Conservation (phyloP, 2,329 filamentous ascomycete genomes). For the Alternaria consortialis region DNA sequence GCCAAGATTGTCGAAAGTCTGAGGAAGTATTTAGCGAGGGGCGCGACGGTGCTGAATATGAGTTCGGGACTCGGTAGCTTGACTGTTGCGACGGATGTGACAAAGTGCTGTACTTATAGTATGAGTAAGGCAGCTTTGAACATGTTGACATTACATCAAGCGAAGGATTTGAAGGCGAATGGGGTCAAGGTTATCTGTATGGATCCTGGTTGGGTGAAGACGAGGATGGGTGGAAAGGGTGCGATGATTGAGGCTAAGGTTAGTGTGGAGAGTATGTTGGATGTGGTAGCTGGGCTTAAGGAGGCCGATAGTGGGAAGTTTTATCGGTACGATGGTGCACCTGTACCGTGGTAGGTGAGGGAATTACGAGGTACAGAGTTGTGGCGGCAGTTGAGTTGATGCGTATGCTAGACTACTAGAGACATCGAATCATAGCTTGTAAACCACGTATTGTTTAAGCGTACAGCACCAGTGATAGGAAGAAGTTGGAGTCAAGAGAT, state of each 20-base stretch:
- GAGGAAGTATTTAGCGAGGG: conserved; percentile 36
- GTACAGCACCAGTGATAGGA: background rate
- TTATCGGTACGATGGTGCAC: conserved; percentile 47
- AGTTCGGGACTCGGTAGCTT: conserved; percentile 46
- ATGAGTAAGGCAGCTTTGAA: conserved; percentile 58
- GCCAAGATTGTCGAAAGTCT: conserved; percentile 57
- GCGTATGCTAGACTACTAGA: background rate
- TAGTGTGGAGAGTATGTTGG: conserved; percentile 52
- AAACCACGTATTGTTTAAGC: background rate
- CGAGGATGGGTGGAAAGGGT: conserved; percentile 55
- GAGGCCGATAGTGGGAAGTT: conserved; percentile 51
- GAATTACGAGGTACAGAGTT: background rate
- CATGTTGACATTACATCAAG: conserved; percentile 56
- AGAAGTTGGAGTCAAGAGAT: background rate
- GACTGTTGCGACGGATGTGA: conserved; percentile 39
- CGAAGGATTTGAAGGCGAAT: conserved; percentile 45
- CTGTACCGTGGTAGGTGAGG: conserved; percentile 45
- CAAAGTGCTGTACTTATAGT: conserved; percentile 52
- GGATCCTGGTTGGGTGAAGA: conserved; percentile 59
- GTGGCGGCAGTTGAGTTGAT: background rate
- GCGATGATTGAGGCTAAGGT: conserved; percentile 51
- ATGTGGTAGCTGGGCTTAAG: conserved; percentile 43
- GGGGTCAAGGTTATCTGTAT: conserved; percentile 49
- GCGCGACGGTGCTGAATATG: conserved; percentile 49
- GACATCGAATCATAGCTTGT: background rate